phyloP scores from a whole-genome alignment of 1,284 basidiomycete species.

The Tausonia pullulans region DNA sequence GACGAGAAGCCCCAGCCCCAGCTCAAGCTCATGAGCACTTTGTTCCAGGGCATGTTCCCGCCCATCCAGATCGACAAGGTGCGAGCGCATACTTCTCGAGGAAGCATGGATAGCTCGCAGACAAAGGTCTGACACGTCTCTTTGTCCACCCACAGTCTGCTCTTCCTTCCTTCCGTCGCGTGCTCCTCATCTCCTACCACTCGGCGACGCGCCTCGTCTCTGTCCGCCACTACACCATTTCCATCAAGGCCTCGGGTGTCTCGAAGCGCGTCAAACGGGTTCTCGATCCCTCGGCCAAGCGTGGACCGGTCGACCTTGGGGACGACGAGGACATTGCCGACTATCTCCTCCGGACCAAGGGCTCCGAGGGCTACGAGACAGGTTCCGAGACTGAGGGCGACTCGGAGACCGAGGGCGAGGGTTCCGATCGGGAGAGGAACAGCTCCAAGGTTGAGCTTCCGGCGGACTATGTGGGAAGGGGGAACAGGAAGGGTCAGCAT shows the following conservation, averaged over 20 bases:
- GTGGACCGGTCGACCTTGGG: constrained; percentile 58
- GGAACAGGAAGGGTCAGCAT: constrained; percentile 80
- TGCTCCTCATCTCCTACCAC: constrained; percentile 90
- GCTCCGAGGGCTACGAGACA: constrained; percentile 65
- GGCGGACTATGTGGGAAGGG: constrained; percentile 86
- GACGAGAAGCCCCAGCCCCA: constrained; percentile 35
- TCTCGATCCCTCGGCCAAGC: constrained; percentile 36
- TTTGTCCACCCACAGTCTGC: constrained; percentile 45
- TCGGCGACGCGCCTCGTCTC: constrained; percentile 76
- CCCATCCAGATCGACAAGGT: constrained; percentile 44
- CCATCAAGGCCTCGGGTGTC: constrained; percentile 87
- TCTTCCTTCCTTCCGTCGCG: constrained; percentile 77
- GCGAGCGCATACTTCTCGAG: constrained; percentile 8
- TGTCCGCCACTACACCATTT: constrained; percentile 89
- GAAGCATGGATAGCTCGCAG: too few relatives aligned
- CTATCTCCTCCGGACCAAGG: constrained; percentile 67
- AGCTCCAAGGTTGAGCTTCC: constrained; percentile 58
- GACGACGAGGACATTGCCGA: constrained; percentile 90
- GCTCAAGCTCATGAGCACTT: constrained; percentile 40
- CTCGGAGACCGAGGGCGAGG: constrained; percentile 73
- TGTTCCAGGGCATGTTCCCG: constrained; percentile 44
- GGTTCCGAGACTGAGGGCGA: constrained; percentile 48
- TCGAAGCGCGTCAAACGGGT: constrained; percentile 84
- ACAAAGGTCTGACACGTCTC: constrained; percentile 44
- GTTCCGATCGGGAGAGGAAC: constrained; percentile 43